Conservation (phyloP, 257 asterid genomes). For the Ilex asprella region DNA sequence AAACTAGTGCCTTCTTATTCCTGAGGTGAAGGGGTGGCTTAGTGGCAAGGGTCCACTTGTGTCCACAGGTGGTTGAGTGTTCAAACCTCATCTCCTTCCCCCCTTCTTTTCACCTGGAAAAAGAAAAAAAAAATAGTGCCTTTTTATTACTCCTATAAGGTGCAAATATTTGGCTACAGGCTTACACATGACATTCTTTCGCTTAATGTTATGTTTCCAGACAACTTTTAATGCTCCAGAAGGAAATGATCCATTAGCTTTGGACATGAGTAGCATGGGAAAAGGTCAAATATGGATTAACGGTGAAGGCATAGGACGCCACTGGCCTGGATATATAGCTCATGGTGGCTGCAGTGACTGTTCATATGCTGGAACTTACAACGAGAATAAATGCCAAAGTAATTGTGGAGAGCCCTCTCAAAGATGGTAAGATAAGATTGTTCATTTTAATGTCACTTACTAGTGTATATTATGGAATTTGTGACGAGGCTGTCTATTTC, state of each 20-base stretch:
- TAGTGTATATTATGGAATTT: not conserved
- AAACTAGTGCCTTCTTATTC: too few relatives aligned
- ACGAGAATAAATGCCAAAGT: conserved; percentile 64
- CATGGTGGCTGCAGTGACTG: conserved; percentile 67
- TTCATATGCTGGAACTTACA: conserved; percentile 61
- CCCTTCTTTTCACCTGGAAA: too few relatives aligned
- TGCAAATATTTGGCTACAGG: too few relatives aligned
- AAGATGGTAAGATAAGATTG: conserved; percentile 53
- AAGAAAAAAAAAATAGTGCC: too few relatives aligned
- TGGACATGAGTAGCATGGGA: conserved; percentile 88
- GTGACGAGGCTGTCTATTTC: conserved; percentile 9
- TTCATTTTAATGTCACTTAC: not conserved
- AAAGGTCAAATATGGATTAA: conserved; percentile 93
- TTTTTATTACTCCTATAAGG: too few relatives aligned
- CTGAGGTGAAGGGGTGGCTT: too few relatives aligned
- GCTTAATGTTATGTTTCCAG: conserved; percentile 21
- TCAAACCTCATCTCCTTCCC: too few relatives aligned
- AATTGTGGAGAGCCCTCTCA: conserved; percentile 88
- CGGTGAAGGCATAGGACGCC: conserved; percentile 83
- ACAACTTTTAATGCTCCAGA: conserved; percentile 63
- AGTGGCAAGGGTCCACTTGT: too few relatives aligned
- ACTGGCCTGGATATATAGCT: conserved; percentile 80
- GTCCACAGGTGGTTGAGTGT: too few relatives aligned
- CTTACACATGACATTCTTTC: too few relatives aligned
- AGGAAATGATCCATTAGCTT: conserved; percentile 71